A percentile compares a stretch with the other conserved stretches of the same genome.
Conservation (phyloP, 1,139 yeast species). For the Sugiyamaella pinicola region DNA sequence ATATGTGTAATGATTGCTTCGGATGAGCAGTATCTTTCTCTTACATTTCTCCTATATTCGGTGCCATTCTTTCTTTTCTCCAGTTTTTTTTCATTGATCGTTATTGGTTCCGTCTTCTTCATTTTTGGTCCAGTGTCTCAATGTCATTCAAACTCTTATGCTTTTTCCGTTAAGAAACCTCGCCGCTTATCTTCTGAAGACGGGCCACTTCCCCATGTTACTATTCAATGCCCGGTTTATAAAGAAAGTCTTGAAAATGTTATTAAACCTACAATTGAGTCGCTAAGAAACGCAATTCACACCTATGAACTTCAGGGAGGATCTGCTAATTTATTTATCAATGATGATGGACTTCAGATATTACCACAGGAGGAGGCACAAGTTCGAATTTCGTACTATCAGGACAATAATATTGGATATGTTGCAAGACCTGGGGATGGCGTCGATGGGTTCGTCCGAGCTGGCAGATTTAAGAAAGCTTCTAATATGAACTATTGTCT, state of each 20-base stretch:
- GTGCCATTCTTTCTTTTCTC: neutral
- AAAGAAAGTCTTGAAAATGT: neutral
- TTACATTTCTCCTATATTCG: neutral
- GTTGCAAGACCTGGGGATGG: slow-evolving; percentile 1
- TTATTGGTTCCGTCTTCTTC: neutral
- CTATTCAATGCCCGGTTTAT: neutral
- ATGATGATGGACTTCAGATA: slow-evolving; percentile 1
- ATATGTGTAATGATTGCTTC: neutral
- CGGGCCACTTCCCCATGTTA: neutral
- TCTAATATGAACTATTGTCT: neutral
- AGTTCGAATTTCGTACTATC: neutral
- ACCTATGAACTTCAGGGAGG: slow-evolving; percentile 1
- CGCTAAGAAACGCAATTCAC: neutral
- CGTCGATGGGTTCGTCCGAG: neutral
- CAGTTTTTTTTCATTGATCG: neutral
- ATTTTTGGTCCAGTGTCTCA: neutral
- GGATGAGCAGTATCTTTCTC: neutral
- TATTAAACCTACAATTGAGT: neutral
- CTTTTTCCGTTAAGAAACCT: neutral
- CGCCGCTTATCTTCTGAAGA: neutral
- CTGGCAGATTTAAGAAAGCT: slow-evolving; percentile 1
- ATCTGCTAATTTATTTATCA: neutral
- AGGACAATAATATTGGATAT: neutral
- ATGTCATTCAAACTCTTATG: neutral
- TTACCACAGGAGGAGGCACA: neutral